A percentile compares a stretch with the other conserved stretches of the same genome.
These are phyloP conservation scores for Laguncularia racemosa DNA, from an alignment of 345 rosid species.

Conservation along the genomic window DNA sequence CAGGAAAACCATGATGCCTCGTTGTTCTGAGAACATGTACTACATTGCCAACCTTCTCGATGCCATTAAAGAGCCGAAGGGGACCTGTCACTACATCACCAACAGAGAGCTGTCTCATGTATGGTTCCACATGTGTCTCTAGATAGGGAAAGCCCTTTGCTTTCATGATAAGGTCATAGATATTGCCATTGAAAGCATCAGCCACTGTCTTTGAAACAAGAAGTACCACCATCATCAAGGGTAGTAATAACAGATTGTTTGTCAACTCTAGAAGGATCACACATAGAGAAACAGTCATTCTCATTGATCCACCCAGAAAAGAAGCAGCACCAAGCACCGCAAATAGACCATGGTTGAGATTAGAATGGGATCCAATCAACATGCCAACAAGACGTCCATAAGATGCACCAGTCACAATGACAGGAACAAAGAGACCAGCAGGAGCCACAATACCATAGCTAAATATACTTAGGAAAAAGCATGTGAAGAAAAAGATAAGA, in stretches of 20 bases:
- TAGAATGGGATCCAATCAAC: constrained; percentile 47
- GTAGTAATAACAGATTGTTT: constrained; percentile 73
- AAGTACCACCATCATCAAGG: constrained; percentile 93
- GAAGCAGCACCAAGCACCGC: constrained; percentile 96
- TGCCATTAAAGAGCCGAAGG: constrained; percentile 56
- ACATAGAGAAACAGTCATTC: constrained; percentile 88
- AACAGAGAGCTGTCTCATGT: constrained; percentile 86
- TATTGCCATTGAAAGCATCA: constrained; percentile 73
- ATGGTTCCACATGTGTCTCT: constrained; percentile 74
- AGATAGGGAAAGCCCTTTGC: constrained; percentile 88
- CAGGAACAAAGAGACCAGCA: constrained; percentile 86
- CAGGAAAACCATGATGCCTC: constrained; percentile 79
- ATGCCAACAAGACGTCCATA: constrained; percentile 83
- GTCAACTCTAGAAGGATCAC: constrained; percentile 83
- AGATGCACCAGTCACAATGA: constrained; percentile 82
- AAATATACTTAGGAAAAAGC: constrained; percentile 65
- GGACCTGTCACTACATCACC: constrained; percentile 79
- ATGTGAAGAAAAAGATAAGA: constrained; percentile 61
- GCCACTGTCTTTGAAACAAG: constrained; percentile 89
- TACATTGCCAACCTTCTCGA: constrained; percentile 68
- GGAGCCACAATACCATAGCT: constrained; percentile 90
- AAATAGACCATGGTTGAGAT: constrained; percentile 74
- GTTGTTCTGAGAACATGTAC: constrained; percentile 70
- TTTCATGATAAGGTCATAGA: constrained; percentile 83
- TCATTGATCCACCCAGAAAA: constrained; percentile 90